A percentile compares a stretch with the other conserved stretches of the same genome.
Conservation (phyloP, 345 rosid species). For the Pelargonium nanum region DNA sequence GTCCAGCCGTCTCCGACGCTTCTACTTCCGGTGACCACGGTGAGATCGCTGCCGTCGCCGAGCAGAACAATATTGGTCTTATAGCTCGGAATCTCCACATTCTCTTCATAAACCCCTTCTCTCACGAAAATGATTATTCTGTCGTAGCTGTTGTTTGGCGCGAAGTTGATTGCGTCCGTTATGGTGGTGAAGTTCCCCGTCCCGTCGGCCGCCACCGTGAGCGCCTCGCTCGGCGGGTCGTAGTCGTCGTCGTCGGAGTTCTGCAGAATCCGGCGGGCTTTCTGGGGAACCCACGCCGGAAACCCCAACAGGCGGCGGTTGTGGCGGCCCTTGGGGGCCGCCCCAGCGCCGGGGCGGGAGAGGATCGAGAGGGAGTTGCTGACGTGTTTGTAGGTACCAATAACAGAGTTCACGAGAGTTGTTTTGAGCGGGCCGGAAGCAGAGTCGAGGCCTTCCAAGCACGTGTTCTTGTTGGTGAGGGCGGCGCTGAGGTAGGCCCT, state of each 20-base stretch:
- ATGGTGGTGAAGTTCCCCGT: slow-evolving; percentile 69
- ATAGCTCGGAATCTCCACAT: slow-evolving; percentile 52
- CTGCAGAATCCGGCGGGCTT: slow-evolving; percentile 43
- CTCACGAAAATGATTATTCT: slow-evolving; percentile 44
- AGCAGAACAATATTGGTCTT: slow-evolving; percentile 64
- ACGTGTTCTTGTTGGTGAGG: slow-evolving; percentile 76
- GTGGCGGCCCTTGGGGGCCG: neutral
- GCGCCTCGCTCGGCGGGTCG: slow-evolving; percentile 39
- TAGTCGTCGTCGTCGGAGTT: slow-evolving; percentile 33
- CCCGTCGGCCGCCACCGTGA: slow-evolving; percentile 70
- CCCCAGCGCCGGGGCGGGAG: slow-evolving; percentile 14
- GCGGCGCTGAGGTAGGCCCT: slow-evolving; percentile 67
- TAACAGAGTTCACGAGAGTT: slow-evolving; percentile 33
- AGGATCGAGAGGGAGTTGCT: slow-evolving; percentile 71
- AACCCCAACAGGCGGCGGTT: slow-evolving; percentile 32
- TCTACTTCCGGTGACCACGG: slow-evolving; percentile 53
- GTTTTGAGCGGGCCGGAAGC: slow-evolving; percentile 62
- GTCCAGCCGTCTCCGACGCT: slow-evolving; percentile 79
- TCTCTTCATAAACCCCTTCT: slow-evolving; percentile 58
- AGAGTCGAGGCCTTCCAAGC: slow-evolving; percentile 67
- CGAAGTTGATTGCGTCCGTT: slow-evolving; percentile 55
- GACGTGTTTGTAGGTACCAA: slow-evolving; percentile 51
- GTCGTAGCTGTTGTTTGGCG: slow-evolving; percentile 51
- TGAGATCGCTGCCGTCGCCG: slow-evolving; percentile 63
- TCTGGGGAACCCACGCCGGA: slow-evolving; percentile 45